Percentiles rank a stretch among this genome's conserved stretches.
These are phyloP conservation scores for Aspergillus funiculosus DNA, from an alignment of 495 filamentous ascomycete species.

Conservation along the genomic window DNA sequence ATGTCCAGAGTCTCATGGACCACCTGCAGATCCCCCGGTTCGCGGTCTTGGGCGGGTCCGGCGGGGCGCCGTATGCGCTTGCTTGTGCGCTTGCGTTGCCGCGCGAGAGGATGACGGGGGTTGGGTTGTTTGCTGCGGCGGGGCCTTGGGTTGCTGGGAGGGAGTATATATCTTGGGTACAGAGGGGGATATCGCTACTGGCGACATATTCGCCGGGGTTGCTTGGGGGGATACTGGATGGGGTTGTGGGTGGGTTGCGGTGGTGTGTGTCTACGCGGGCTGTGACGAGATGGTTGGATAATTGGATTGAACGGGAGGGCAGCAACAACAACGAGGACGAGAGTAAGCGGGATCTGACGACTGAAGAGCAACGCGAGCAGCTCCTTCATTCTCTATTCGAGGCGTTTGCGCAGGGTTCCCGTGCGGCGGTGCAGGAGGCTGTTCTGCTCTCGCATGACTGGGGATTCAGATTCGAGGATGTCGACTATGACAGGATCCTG, in stretches of 20 bases:
- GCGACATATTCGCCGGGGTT: conserved; percentile 9
- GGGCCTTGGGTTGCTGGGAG: conserved; percentile 27
- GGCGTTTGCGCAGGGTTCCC: conserved; percentile 27
- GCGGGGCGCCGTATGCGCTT: conserved; percentile 43
- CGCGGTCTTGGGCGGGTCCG: conserved; percentile 39
- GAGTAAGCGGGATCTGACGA: neutral
- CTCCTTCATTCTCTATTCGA: conserved; percentile 18
- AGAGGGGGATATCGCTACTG: neutral
- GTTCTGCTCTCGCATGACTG: conserved; percentile 26
- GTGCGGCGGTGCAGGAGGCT: conserved; percentile 23
- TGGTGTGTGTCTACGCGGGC: conserved; percentile 8
- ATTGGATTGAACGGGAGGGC: conserved; percentile 14
- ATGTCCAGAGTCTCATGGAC: conserved; percentile 32
- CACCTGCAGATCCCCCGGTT: conserved; percentile 33
- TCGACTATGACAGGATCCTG: conserved; percentile 22
- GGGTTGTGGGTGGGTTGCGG: conserved; percentile 7
- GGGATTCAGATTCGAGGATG: conserved; percentile 32
- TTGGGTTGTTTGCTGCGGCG: conserved; percentile 32
- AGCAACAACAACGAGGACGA: conserved; percentile 2
- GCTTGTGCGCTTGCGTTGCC: conserved; percentile 39
- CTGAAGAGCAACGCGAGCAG: conserved; percentile 11
- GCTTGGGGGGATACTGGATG: neutral
- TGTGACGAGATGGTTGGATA: conserved; percentile 13
- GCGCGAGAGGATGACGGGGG: conserved; percentile 24
- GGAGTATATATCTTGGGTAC: conserved; percentile 2